Evolutionary conservation across 2,329 filamentous ascomycete species (phyloP).

Genomic region (Claviceps spartinae): DNA sequence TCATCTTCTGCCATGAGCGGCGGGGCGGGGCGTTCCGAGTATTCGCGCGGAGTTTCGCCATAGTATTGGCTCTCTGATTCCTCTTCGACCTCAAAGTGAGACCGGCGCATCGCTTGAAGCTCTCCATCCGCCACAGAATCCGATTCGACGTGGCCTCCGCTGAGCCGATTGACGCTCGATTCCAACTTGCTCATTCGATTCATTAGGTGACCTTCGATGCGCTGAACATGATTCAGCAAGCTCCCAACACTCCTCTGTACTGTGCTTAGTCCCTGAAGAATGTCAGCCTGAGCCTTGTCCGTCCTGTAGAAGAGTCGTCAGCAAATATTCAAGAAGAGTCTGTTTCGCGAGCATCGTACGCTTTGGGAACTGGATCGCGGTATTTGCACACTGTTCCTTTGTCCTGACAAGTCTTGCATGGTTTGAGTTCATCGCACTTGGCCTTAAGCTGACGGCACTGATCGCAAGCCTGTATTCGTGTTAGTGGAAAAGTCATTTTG

Average conservation of each 20-base stretch:
- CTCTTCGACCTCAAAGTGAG: constrained; percentile 6
- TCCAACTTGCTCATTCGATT: constrained; percentile 23
- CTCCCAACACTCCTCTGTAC: constrained; percentile 25
- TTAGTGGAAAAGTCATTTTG: constrained; percentile 4
- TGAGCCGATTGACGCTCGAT: constrained; percentile 8
- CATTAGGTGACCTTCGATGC: constrained; percentile 28
- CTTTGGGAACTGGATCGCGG: constrained; percentile 79
- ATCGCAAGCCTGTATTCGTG: constrained; percentile 60
- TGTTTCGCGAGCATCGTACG: constrained; percentile 37
- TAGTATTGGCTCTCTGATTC: constrained; percentile 10
- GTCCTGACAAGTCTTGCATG: constrained; percentile 77
- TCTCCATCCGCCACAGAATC: constrained; percentile 20
- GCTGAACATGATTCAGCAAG: constrained; percentile 24
- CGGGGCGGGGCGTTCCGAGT: constrained; percentile 14
- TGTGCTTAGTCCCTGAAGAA: constrained; percentile 38
- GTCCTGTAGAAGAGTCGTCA: constrained; percentile 24
- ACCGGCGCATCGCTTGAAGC: constrained; percentile 12
- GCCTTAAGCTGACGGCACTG: constrained; percentile 78
- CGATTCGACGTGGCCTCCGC: constrained; percentile 11
- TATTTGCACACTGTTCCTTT: constrained; percentile 77
- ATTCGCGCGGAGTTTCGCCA: constrained; percentile 13
- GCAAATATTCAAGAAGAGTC: not conserved
- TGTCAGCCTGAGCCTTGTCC: constrained; percentile 47
- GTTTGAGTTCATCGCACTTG: constrained; percentile 79
- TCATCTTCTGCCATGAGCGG: constrained; percentile 30